These are phyloP conservation scores for Tephrocybe sp. DNA, from an alignment of 768 basidiomycete genomes.

Conservation along the genomic window DNA sequence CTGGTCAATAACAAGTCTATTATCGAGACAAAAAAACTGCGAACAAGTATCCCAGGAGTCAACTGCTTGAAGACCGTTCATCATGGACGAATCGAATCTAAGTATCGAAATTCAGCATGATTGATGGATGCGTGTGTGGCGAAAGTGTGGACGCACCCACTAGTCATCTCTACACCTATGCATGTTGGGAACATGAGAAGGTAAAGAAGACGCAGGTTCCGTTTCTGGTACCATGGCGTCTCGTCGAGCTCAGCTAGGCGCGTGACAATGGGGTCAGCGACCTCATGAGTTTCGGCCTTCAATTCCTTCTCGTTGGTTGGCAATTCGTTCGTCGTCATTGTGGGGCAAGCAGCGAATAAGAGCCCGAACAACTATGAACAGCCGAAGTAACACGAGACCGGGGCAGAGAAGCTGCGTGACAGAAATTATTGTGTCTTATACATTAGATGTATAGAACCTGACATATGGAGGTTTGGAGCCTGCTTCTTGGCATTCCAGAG, in stretches of 20 bases:
- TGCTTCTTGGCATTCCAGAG: neutral
- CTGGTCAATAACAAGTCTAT: slow-evolving; percentile 1
- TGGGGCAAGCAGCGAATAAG: neutral
- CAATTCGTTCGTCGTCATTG: slow-evolving; percentile 8
- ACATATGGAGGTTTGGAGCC: neutral
- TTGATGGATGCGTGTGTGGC: neutral
- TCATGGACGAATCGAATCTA: slow-evolving; percentile 62
- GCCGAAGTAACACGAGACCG: neutral
- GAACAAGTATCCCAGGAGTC: slow-evolving; percentile 55
- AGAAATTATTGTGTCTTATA: neutral
- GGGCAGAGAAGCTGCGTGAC: slow-evolving; percentile 2
- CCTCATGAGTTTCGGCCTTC: slow-evolving; percentile 6
- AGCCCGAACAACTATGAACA: neutral
- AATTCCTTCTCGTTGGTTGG: slow-evolving; percentile 8
- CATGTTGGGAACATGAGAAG: slow-evolving; percentile 59
- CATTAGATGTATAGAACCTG: neutral
- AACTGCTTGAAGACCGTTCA: slow-evolving; percentile 63
- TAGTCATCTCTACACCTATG: slow-evolving; percentile 63
- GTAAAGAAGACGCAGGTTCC: slow-evolving; percentile 55
- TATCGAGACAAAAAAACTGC: slow-evolving; percentile 11
- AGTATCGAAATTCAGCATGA: no score
- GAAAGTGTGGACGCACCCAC: slow-evolving; percentile 38
- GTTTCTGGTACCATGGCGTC: slow-evolving; percentile 63
- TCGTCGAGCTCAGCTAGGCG: slow-evolving; percentile 47
- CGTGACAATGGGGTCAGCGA: slow-evolving; percentile 35